These are phyloP conservation scores for Vigna radiata DNA, from an alignment of 306 rosid genomes.

Conservation along the genomic window DNA sequence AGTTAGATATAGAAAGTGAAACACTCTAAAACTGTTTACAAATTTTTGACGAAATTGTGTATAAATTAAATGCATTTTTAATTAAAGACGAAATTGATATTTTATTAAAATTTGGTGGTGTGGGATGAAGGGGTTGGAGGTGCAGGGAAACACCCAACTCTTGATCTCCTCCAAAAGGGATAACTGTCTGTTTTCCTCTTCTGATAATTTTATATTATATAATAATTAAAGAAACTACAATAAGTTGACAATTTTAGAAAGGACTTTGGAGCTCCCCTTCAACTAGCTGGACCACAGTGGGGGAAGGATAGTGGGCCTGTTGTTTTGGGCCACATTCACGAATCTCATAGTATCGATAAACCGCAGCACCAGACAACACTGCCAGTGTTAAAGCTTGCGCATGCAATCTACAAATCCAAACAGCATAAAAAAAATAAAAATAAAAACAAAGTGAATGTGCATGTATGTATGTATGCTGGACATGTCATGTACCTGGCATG, in stretches of 20 bases:
- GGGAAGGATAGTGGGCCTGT: constrained; percentile 2
- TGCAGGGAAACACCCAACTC: too few species aligned
- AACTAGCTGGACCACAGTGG: not conserved
- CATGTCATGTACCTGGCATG: constrained; percentile 73
- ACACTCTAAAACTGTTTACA: too few species aligned
- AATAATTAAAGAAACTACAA: not conserved
- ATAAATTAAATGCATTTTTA: too few species aligned
- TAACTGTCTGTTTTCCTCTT: not conserved
- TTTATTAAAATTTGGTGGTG: too few species aligned
- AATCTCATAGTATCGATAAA: constrained; percentile 68
- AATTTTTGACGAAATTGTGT: too few species aligned
- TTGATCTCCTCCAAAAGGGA: not conserved
- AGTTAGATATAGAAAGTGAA: too few species aligned
- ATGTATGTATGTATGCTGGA: not conserved
- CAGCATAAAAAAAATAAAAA: not conserved
- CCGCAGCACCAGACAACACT: constrained; percentile 73
- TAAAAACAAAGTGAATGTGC: not conserved
- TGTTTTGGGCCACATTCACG: not conserved
- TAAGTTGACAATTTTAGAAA: not conserved
- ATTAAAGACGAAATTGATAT: too few species aligned
- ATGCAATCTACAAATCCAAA: constrained; percentile 62
- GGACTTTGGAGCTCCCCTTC: constrained; percentile 37
- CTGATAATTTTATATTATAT: not conserved
- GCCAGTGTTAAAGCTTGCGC: constrained; percentile 85
- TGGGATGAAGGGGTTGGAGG: too few species aligned